These are phyloP conservation scores for Trichothecium roseum DNA, from an alignment of 2,329 filamentous ascomycete genomes.

Conservation along the genomic window DNA sequence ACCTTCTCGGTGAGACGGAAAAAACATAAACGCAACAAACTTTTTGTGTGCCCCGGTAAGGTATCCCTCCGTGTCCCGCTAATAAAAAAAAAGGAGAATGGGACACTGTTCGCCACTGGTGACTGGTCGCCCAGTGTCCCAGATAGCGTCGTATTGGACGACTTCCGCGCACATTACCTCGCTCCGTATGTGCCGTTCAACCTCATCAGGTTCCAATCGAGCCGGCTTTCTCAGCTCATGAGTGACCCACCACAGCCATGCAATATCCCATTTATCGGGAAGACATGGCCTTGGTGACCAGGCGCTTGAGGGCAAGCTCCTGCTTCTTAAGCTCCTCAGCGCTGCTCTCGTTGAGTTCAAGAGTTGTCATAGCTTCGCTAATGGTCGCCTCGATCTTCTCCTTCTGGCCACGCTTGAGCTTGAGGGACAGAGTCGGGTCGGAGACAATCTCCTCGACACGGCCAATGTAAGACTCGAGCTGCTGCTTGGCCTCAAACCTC, in stretches of 20 bases:
- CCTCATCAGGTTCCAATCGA: no score
- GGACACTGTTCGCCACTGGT: no score
- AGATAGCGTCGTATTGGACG: no score
- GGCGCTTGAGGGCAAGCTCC: conserved; percentile 93
- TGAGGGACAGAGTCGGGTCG: conserved; percentile 89
- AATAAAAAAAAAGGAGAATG: no score
- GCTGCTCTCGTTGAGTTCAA: conserved; percentile 85
- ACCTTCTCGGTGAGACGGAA: no score
- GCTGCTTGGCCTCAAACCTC: conserved; percentile 97
- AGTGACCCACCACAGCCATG: background rate
- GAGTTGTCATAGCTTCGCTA: conserved; percentile 92
- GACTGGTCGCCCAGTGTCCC: no score
- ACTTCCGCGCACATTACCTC: no score
- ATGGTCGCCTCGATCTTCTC: conserved; percentile 98
- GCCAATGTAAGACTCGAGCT: conserved; percentile 97
- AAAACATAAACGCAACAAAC: no score
- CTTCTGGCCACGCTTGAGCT: conserved; percentile 98
- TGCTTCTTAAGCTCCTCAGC: conserved; percentile 99
- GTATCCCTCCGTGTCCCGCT: no score
- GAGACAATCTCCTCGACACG: conserved; percentile 98
- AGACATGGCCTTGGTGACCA: conserved; percentile 97
- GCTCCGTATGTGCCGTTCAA: no score
- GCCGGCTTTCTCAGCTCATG: background rate
- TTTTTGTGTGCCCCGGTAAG: no score
- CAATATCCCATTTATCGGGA: conserved; percentile 55